Conservation (phyloP, 1,284 basidiomycete species). For the Rugosomyces carneus region DNA sequence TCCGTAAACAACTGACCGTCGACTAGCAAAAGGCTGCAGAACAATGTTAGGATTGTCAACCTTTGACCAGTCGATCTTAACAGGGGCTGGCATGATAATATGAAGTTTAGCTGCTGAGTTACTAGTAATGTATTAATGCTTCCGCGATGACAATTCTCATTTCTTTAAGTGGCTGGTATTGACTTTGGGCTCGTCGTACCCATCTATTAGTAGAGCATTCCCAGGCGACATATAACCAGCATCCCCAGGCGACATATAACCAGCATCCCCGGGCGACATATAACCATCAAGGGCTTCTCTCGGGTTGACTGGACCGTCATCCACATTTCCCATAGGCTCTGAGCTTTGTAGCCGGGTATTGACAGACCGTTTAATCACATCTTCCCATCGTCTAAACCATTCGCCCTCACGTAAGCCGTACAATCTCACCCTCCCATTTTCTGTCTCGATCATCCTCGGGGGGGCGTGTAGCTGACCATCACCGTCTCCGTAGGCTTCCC, state of each 20-base stretch:
- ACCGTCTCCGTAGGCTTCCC: not conserved
- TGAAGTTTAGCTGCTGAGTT: not conserved
- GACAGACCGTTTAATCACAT: slow-evolving; percentile 36
- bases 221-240: not conserved
- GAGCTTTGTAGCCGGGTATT: not conserved
- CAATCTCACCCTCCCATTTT: slow-evolving; percentile 29
- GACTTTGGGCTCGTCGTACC: too few relatives aligned
- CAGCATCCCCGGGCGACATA: not conserved
- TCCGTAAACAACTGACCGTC: slow-evolving; percentile 74
- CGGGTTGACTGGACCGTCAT: not conserved
- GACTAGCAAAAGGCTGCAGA: slow-evolving; percentile 60
- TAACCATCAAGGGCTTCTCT: not conserved
- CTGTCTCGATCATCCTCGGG: slow-evolving; percentile 23
- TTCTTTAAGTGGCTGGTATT: too few relatives aligned
- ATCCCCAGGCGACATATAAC: not conserved
- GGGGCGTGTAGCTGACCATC: slow-evolving; percentile 4
- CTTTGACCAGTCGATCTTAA: slow-evolving; percentile 62
- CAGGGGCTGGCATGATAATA: slow-evolving; percentile 29
- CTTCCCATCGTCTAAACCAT: slow-evolving; percentile 74
- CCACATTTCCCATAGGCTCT: not conserved
- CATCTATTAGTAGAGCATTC: too few relatives aligned
- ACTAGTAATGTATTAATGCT: not conserved
- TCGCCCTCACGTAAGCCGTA: slow-evolving; percentile 62
- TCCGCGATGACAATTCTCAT: too few relatives aligned
- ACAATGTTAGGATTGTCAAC: slow-evolving; percentile 55